Conservation (phyloP, 2,329 filamentous ascomycete genomes). For the Magnaporthiopsis poae region DNA sequence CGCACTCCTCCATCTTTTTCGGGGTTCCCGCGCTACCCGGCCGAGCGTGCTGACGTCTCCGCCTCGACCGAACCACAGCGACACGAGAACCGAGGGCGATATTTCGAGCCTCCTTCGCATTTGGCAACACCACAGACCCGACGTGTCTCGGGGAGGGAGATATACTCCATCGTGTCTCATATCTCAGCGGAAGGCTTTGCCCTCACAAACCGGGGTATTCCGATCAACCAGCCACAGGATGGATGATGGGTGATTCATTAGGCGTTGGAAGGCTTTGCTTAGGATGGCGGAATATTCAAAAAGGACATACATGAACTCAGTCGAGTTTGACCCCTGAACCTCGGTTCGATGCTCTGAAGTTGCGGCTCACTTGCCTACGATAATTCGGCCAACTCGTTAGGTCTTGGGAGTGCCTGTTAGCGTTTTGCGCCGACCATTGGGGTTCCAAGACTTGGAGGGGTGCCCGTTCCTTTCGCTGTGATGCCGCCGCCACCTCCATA, state of each 20-base stretch:
- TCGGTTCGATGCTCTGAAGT: background rate
- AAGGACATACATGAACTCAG: background rate
- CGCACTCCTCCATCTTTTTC: background rate
- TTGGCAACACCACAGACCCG: conserved; percentile 4
- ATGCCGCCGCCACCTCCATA: background rate
- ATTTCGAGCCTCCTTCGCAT: conserved; percentile 4
- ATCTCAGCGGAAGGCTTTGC: background rate
- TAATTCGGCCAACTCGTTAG: background rate
- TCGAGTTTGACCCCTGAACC: conserved; percentile 4
- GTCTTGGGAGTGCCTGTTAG: background rate
- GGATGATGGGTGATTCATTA: conserved; percentile 7
- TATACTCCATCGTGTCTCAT: background rate
- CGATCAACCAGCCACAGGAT: background rate
- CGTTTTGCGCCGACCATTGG: background rate
- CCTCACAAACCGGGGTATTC: background rate
- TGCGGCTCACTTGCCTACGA: background rate
- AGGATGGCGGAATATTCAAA: conserved; percentile 8
- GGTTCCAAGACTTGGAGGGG: background rate
- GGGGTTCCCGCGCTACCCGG: background rate
- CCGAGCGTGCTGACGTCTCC: background rate
- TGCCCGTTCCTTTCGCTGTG: background rate
- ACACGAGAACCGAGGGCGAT: conserved; percentile 8
- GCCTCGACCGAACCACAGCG: background rate
- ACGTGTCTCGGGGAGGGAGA: conserved; percentile 3
- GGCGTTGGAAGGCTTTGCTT: conserved; percentile 8